Percentiles rank a stretch among this genome's conserved stretches.
Conservation (phyloP, 2,329 filamentous ascomycete species). For the Tolypocladium sp. region DNA sequence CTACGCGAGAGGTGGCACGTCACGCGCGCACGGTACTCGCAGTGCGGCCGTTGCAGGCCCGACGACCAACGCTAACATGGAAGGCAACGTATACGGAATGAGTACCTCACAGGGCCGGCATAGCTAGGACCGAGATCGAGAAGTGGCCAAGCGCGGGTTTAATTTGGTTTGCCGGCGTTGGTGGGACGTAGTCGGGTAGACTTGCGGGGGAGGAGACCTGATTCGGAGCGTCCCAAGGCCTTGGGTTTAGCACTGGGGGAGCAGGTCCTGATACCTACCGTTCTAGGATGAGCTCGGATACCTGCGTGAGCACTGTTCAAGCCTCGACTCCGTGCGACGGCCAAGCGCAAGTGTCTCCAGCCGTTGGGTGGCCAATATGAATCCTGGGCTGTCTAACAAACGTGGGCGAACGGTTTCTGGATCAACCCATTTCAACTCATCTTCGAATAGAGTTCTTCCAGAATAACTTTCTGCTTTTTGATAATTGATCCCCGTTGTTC, state of each 20-base stretch:
- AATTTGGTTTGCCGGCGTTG: background rate
- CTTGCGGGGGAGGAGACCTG: background rate
- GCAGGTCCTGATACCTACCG: background rate
- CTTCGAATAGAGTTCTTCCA: too few relatives aligned
- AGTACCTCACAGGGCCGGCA: background rate
- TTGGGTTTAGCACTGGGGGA: background rate
- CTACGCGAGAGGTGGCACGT: background rate
- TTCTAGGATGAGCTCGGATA: background rate
- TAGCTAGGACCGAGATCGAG: background rate
- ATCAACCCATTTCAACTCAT: too few relatives aligned
- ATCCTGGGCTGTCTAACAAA: too few relatives aligned
- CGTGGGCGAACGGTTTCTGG: too few relatives aligned
- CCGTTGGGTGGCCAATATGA: too few relatives aligned
- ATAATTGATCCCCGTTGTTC: background rate
- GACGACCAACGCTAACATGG: background rate
- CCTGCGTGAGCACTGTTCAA: background rate
- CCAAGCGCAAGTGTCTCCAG: background rate
- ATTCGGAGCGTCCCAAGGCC: background rate
- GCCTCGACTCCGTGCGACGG: background rate
- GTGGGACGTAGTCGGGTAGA: background rate
- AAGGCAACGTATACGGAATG: background rate
- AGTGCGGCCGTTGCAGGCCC: background rate
- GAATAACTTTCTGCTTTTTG: too few relatives aligned
- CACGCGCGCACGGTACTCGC: background rate
- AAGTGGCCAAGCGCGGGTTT: background rate